Conservation (phyloP, 768 basidiomycete genomes). For the Boletellus ananiceps region DNA sequence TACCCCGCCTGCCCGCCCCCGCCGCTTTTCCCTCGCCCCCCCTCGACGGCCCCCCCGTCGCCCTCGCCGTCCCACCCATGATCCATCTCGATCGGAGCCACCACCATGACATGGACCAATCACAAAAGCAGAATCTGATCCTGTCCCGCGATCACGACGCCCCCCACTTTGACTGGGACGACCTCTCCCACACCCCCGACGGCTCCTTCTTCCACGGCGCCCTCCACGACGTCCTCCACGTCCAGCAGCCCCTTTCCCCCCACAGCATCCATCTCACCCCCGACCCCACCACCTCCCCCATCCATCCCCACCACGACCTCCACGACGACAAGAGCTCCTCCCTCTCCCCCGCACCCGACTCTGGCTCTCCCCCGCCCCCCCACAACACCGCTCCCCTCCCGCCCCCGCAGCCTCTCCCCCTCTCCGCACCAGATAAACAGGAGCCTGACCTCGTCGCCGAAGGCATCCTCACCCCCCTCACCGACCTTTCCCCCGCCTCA, state of each 20-base stretch:
- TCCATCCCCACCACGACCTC: slow-evolving; percentile 14
- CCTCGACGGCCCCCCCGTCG: background rate
- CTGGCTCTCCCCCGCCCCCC: slow-evolving; percentile 34
- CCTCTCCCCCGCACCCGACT: slow-evolving; percentile 51
- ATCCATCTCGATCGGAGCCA: slow-evolving; percentile 53
- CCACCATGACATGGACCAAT: slow-evolving; percentile 37
- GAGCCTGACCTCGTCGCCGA: slow-evolving; percentile 37
- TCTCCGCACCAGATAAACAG: slow-evolving; percentile 23
- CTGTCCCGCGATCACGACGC: slow-evolving; percentile 34
- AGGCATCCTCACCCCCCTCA: slow-evolving; percentile 63
- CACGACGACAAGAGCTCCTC: slow-evolving; percentile 49
- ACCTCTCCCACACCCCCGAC: slow-evolving; percentile 24
- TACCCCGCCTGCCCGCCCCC: slow-evolving; percentile 1
- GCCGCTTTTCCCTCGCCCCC: background rate
- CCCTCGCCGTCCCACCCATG: slow-evolving; percentile 31
- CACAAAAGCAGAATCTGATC: slow-evolving; percentile 41
- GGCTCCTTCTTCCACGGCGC: slow-evolving; percentile 28
- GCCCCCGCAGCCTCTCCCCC: slow-evolving; percentile 17
- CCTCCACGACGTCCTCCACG: slow-evolving; percentile 17
- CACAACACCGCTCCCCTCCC: slow-evolving; percentile 14
- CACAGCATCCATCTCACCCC: slow-evolving; percentile 14
- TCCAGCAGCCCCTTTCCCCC: slow-evolving; percentile 15
- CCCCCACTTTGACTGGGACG: slow-evolving; percentile 34
- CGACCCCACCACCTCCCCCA: slow-evolving; percentile 7
- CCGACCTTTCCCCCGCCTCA: slow-evolving; percentile 67